Conservation (phyloP, 2,329 filamentous ascomycete species). For the Botrytis hyacinthi region DNA sequence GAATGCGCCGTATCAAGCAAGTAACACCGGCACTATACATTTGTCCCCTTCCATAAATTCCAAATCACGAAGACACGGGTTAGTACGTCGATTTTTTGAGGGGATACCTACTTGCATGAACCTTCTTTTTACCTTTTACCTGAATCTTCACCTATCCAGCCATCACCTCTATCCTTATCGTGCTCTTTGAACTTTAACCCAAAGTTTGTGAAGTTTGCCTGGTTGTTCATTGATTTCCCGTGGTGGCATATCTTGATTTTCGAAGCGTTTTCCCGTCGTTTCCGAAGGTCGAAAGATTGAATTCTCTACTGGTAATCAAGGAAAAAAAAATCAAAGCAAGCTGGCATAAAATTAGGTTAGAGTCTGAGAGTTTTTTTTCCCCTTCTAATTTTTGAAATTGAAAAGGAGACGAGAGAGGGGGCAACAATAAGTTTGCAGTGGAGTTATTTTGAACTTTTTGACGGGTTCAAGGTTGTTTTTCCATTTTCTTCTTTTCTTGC, state of each 20-base stretch:
- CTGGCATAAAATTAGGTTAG: constrained; percentile 1
- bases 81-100: constrained; percentile 12
- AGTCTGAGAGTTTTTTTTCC: neutral
- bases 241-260: neutral
- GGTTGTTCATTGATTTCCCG: neutral
- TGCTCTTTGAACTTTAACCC: neutral
- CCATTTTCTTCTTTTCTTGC: neutral
- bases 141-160: neutral
- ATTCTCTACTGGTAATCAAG: neutral
- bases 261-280: neutral
- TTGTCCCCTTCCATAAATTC: neutral
- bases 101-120: constrained; percentile 18
- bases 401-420: constrained; percentile 4
- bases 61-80: constrained; percentile 18
- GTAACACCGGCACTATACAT: neutral
- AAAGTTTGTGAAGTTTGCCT: neutral
- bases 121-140: neutral
- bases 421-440: neutral
- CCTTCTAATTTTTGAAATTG: neutral
- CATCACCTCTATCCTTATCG: neutral
- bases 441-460: neutral
- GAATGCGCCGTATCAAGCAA: neutral
- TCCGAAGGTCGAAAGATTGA: neutral
- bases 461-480: constrained; percentile 8
- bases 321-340: neutral